phyloP scores from a whole-genome alignment of 192 early-diverging fungal genomes.

The Backusella liffmaniae region DNA sequence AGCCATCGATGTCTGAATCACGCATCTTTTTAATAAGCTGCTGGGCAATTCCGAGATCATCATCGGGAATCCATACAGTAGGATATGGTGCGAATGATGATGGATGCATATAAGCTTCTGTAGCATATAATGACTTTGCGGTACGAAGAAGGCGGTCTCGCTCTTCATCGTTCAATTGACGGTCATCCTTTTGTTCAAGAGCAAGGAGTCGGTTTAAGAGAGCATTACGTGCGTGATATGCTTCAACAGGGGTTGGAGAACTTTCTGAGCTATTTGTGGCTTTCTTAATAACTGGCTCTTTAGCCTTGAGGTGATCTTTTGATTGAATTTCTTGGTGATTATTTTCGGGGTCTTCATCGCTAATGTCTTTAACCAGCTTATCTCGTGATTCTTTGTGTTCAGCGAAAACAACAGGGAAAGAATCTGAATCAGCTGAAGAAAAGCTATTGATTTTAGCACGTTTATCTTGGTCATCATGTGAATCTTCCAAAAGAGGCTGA shows the following conservation, averaged over 20 bases:
- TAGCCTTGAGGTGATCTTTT: neutral
- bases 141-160: neutral
- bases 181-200: neutral
- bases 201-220: neutral
- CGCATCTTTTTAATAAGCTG: constrained; percentile 31
- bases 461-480: neutral
- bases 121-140: constrained; percentile 20
- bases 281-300: neutral
- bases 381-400: neutral
- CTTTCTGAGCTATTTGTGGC: neutral
- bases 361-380: neutral
- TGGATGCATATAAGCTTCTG: constrained; percentile 46
- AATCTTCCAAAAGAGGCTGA: neutral
- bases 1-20: constrained; percentile 28
- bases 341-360: neutral
- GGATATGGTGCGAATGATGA: constrained; percentile 31
- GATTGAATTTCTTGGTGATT: neutral
- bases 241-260: neutral
- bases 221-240: neutral
- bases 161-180: neutral
- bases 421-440: neutral
- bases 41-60: constrained; percentile 41
- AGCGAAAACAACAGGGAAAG: neutral
- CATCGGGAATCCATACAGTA: constrained; percentile 52
- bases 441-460: neutral